Evolutionary conservation across 805 yeast genomes (phyloP), one percentile per base, ranked within the genome.

Genomic region (Candida stauntonica): DNA sequence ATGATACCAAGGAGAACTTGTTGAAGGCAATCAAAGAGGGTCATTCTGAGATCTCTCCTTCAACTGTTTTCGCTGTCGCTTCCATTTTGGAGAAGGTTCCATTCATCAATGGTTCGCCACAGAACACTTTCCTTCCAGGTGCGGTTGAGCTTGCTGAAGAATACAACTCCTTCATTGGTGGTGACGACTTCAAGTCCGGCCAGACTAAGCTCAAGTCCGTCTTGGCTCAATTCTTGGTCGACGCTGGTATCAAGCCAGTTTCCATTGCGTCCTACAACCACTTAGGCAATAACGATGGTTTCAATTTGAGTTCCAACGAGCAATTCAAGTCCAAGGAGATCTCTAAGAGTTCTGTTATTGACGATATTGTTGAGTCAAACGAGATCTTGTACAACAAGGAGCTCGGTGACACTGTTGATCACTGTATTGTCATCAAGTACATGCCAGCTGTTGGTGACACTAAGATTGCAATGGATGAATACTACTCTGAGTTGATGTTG

Each of bases 381-480:
- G 73, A 79, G 49, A 78, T 89, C 52, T 68, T 89, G 48, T 89
- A 88, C 74, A 85, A 86, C 58, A 80, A 85, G 35, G 79, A 85
- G 64, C 58, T 69, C 31, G 95, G 96, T 34, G 73, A 77, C 47
- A 74, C 72, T 46, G 83, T 91, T 46, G 97, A 89, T 58, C 98
- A 89, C 64, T 84, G 95, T 67, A 89, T 89, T 62, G 97, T 89
- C 45, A 89, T 89, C 71, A 89, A 89, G 68, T 88, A 89, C 64
- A 68, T 91, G 60, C 84, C 86, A 40, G 96, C 97, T 7, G 97
- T 89, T 34, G 96, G 95, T 27, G 98, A 89, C 65, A 81, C 93
- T 48, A 89, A 89, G 71, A 96, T 89, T 48, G 98, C 98, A 37
- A 91, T 89, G 97, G 98, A 89, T 64, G 97, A 91, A 68, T 89